A percentile compares a stretch with the other conserved stretches of the same genome.
These are phyloP conservation scores for Nakazawaea sp. DNA, from an alignment of 805 yeast species.

Conservation along the genomic window DNA sequence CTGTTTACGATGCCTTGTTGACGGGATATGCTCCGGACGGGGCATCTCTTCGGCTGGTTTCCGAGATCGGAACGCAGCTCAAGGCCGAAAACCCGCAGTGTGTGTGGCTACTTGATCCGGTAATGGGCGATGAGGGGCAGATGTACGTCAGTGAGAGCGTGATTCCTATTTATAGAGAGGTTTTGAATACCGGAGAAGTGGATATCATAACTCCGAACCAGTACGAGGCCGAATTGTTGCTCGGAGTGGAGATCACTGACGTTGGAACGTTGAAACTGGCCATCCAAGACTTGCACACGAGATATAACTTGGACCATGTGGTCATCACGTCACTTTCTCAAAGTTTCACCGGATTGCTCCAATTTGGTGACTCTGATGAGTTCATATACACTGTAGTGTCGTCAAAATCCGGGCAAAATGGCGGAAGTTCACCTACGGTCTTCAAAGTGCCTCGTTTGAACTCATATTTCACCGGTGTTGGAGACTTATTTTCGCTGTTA, in stretches of 20 bases:
- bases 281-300: conserved; percentile 37
- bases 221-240: conserved; percentile 74
- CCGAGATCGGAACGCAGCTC: conserved; percentile 27
- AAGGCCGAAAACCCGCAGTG: conserved; percentile 27
- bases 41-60: conserved; percentile 37
- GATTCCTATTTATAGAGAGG: conserved; percentile 49
- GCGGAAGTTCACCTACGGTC: conserved; percentile 15
- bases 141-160: conserved; percentile 54
- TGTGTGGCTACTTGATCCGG: conserved; percentile 67
- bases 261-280: conserved; percentile 36
- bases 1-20: conserved; percentile 46
- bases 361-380: conserved; percentile 5
- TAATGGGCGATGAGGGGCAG: conserved; percentile 73
- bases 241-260: conserved; percentile 40
- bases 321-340: conserved; percentile 53
- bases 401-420: conserved; percentile 18
- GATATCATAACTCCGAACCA: conserved; percentile 87
- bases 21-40: conserved; percentile 68
- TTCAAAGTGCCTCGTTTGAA: conserved; percentile 57
- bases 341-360: conserved; percentile 3
- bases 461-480: conserved; percentile 92
- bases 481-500: conserved; percentile 83
- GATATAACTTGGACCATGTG: conserved; percentile 48
- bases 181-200: conserved; percentile 39
- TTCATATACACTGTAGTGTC: conserved; percentile 41